Percentiles rank a stretch among this genome's conserved stretches.
These are phyloP conservation scores for Psilocybe mexicana DNA, from an alignment of 1,284 basidiomycete species.

Conservation along the genomic window DNA sequence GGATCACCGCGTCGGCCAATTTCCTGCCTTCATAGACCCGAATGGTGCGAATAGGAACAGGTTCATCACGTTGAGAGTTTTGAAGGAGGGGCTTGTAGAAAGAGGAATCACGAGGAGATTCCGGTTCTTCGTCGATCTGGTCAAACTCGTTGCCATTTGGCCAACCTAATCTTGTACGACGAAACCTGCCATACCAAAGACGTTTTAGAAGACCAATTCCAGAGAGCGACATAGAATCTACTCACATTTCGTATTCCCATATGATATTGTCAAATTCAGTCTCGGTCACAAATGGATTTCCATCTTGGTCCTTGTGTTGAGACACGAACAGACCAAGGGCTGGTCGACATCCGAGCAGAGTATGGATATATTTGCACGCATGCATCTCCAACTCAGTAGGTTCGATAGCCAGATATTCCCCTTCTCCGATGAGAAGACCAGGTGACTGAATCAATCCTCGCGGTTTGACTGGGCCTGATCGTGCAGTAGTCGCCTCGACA, in stretches of 20 bases:
- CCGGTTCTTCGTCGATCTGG: neutral
- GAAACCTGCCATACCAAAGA: constrained; percentile 45
- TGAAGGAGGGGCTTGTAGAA: constrained; percentile 17
- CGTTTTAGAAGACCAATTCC: constrained; percentile 5
- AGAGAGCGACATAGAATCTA: neutral
- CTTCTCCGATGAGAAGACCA: constrained; percentile 54
- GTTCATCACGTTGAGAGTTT: constrained; percentile 32
- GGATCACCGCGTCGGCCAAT: constrained; percentile 10
- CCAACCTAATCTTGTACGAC: constrained; percentile 62
- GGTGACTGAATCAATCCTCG: constrained; percentile 40
- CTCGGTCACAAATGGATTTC: constrained; percentile 39
- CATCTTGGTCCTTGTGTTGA: constrained; percentile 41
- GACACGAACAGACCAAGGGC: constrained; percentile 54
- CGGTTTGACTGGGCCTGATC: constrained; percentile 18
- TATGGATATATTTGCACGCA: constrained; percentile 63
- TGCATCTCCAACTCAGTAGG: constrained; percentile 69
- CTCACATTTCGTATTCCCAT: constrained; percentile 63
- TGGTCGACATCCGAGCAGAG: constrained; percentile 57
- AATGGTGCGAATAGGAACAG: constrained; percentile 56
- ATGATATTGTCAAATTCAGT: constrained; percentile 50
- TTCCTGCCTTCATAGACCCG: constrained; percentile 56
- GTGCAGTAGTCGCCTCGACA: constrained; percentile 24
- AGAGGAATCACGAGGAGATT: neutral
- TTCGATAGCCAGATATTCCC: constrained; percentile 57
- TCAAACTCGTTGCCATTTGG: constrained; percentile 35